These are phyloP conservation scores for Blastobotrys capitulatus DNA, from an alignment of 1,139 yeast genomes.

Conservation along the genomic window DNA sequence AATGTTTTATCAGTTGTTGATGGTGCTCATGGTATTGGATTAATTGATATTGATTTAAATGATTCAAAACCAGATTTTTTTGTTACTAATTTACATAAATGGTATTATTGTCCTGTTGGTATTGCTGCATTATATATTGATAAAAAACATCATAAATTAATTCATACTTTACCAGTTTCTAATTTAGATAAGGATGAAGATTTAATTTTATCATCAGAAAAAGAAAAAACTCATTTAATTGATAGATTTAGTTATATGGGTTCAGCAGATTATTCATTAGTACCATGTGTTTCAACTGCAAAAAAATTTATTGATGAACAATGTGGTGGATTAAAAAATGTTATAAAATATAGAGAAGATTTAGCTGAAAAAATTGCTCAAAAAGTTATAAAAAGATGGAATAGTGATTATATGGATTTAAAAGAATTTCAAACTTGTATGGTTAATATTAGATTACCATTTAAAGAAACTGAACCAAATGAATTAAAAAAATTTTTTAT, in stretches of 20 bases:
- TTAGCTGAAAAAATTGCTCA: conserved; percentile 44
- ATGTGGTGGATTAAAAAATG: conserved; percentile 60
- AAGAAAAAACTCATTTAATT: conserved; percentile 17
- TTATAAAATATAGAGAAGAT: conserved; percentile 42
- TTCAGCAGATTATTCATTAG: conserved; percentile 35
- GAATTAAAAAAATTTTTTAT: conserved; percentile 9
- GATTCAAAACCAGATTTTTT: conserved; percentile 54
- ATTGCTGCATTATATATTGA: conserved; percentile 58
- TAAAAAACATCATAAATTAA: conserved; percentile 42
- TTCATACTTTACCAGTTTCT: conserved; percentile 59
- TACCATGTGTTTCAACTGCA: conserved; percentile 40
- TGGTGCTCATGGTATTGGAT: conserved; percentile 68
- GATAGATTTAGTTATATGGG: conserved; percentile 36
- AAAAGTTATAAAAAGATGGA: conserved; percentile 33
- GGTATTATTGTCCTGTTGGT: conserved; percentile 58
- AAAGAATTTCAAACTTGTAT: conserved; percentile 37
- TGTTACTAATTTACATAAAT: conserved; percentile 62
- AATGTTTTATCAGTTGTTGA: conserved; percentile 55
- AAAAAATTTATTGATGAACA: conserved; percentile 45
- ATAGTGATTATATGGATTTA: conserved; percentile 20
- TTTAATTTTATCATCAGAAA: no score
- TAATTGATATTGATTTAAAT: conserved; percentile 43
- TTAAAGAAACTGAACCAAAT: conserved; percentile 9
- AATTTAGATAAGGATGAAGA: conserved; percentile 15
- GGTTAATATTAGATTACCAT: conserved; percentile 46